Evolutionary conservation across 225 moss, liverwort and hornwort species (phyloP).

Genomic region (Pleurozium schreberi): DNA sequence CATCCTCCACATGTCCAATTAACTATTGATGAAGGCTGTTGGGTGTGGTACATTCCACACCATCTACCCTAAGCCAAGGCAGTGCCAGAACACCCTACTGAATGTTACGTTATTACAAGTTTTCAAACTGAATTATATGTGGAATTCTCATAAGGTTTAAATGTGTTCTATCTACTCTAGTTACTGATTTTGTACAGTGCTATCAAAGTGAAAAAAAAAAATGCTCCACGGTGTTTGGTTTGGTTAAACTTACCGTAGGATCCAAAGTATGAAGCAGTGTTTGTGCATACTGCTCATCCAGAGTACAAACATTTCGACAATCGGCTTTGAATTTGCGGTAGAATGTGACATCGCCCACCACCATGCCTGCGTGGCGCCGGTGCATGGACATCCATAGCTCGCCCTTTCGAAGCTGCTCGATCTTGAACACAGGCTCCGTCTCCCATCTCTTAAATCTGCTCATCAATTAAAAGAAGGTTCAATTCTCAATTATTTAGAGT

Average conservation of each 20-base stretch:
- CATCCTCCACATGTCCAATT: too few relatives aligned
- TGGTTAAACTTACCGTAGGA: constrained; percentile 20
- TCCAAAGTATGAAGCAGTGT: constrained; percentile 23
- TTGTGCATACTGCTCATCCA: constrained; percentile 32
- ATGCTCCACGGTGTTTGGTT: background rate
- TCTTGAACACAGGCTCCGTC: constrained; percentile 4
- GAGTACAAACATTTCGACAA: constrained; percentile 5
- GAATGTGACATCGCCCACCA: constrained; percentile 30
- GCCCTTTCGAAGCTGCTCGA: constrained; percentile 15
- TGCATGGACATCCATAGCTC: constrained; percentile 40
- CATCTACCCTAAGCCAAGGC: too few relatives aligned
- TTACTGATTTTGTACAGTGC: background rate
- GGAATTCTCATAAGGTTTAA: background rate
- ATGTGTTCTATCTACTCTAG: background rate
- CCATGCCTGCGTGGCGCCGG: constrained; percentile 38
- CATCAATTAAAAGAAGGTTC: background rate
- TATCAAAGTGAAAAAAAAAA: background rate
- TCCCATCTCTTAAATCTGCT: constrained; percentile 18
- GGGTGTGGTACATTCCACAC: too few relatives aligned
- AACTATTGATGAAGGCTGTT: too few relatives aligned
- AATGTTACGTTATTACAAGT: too few relatives aligned
- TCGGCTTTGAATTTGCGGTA: constrained; percentile 38
- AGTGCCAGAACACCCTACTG: too few relatives aligned
- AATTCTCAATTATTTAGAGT: background rate
- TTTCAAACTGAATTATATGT: background rate